Base-by-base conservation (phyloP, 1,284 basidiomycete species). In the Trametes sp. region DNA sequence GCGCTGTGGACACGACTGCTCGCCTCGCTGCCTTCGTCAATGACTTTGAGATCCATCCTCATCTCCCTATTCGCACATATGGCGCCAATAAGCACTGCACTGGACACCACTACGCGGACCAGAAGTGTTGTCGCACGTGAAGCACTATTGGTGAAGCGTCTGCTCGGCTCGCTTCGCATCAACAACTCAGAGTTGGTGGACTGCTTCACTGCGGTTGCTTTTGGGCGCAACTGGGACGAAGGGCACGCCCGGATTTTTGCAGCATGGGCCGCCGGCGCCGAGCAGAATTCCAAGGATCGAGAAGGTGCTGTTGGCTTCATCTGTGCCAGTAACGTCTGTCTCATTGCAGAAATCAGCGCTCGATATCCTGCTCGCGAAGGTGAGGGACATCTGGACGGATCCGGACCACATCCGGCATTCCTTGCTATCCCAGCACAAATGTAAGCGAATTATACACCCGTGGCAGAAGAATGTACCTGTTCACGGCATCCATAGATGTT, bases 341-440 rank as follows among this genome's bases (percentile, higher is more conserved):
- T 49, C 5, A 41, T 21, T 7, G 46, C 44, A 23, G 41, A 26
- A 31, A 6, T 31, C 16, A 89, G 87, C 78, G 13, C 76, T 88
- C 14, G 77, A 80, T 11, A 69, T 72, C 0, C 77, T 93, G 52
- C 74, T 88, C 29, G 72, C 78, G 38, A 78, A 76, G 53, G 74
- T 85, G 1, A 69, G 88, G 4, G 83, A 86, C n/a, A 69, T 81
- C 9, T 94, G 92, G 91, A 79, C 87, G 11, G 81, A 84, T 19
- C 74, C 85, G 7, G 87, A 89, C 26, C 88, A 93, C 69, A 80
- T 93, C 69, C 89, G 84, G 61, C 88, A 91, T 72, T 91, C 92
- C 0, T 74, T 91, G n/a, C 75, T 93, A 8, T 84, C 84, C 26
- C 80, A 81, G 19, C 90, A 93, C 74, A 84, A 78, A 62, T 92